These are phyloP conservation scores for Hymenoscyphus fraxineus DNA, from an alignment of 2,329 filamentous ascomycete species.

Conservation along the genomic window DNA sequence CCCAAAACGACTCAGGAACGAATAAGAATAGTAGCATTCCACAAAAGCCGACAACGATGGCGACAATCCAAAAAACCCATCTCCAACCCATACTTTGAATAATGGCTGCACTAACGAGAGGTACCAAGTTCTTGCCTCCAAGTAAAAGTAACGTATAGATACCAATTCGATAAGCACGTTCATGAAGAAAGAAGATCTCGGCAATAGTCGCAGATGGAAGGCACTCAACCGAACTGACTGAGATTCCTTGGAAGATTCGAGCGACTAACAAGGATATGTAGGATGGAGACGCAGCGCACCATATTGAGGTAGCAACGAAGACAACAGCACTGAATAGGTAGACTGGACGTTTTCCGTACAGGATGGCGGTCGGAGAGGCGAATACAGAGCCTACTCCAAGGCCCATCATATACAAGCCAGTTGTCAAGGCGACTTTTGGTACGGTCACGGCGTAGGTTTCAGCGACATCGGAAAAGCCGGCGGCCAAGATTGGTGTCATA, in stretches of 20 bases:
- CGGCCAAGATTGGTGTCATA: conserved; percentile 85
- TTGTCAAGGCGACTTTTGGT: conserved; percentile 77
- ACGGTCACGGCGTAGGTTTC: conserved; percentile 61
- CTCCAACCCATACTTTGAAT: conserved; percentile 78
- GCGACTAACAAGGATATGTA: conserved; percentile 77
- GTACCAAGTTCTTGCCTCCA: conserved; percentile 87
- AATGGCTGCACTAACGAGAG: conserved; percentile 79
- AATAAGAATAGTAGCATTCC: conserved; percentile 77
- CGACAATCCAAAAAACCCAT: conserved; percentile 88
- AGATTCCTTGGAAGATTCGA: conserved; percentile 81
- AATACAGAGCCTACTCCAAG: conserved; percentile 80
- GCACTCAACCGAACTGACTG: conserved; percentile 87
- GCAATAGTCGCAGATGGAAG: conserved; percentile 90
- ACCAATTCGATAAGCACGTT: conserved; percentile 86
- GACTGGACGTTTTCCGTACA: conserved; percentile 86
- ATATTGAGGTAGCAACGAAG: conserved; percentile 74
- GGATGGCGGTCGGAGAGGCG: conserved; percentile 83
- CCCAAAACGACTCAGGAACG: conserved; percentile 95
- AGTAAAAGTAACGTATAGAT: conserved; percentile 88
- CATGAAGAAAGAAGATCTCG: conserved; percentile 94
- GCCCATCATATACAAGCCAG: conserved; percentile 91
- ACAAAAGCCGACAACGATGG: conserved; percentile 72
- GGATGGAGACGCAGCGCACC: conserved; percentile 81
- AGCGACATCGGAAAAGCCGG: conserved; percentile 82
- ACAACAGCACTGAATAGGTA: conserved; percentile 74